Percentiles rank a stretch among this genome's conserved stretches.
phyloP scores from a whole-genome alignment of 768 basidiomycete genomes.

The Rhizopogon vesiculosus region DNA sequence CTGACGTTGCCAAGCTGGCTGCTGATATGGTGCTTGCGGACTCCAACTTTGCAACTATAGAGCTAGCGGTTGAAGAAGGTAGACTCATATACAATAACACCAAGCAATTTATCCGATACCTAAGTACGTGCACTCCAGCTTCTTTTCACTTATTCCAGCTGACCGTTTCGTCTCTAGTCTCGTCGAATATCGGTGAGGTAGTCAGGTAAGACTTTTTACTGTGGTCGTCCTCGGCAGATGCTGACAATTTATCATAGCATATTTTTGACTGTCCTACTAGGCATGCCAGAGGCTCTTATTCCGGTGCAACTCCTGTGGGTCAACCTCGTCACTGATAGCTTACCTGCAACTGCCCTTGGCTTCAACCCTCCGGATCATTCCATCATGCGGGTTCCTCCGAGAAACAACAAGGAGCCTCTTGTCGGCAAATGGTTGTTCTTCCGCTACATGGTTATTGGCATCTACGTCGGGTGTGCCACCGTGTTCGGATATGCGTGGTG shows the following conservation, averaged over 20 bases:
- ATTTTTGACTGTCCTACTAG: slow-evolving; percentile 93
- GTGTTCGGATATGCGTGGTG: slow-evolving; percentile 99
- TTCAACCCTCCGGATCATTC: slow-evolving; percentile 97
- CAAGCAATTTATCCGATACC: slow-evolving; percentile 99
- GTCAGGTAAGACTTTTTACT: slow-evolving; percentile 48
- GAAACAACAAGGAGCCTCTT: slow-evolving; percentile 86
- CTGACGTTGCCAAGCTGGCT: slow-evolving; percentile 96
- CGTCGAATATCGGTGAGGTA: slow-evolving; percentile 96
- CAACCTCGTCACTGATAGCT: slow-evolving; percentile 94
- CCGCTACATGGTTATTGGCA: slow-evolving; percentile 90
- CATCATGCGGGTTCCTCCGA: slow-evolving; percentile 94
- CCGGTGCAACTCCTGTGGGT: slow-evolving; percentile 99
- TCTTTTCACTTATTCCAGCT: slow-evolving; percentile 1
- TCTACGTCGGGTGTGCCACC: slow-evolving; percentile 92
- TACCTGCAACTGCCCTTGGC: slow-evolving; percentile 94
- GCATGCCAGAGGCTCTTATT: slow-evolving; percentile 99
- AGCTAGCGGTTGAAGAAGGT: slow-evolving; percentile 95
- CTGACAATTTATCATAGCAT: slow-evolving; percentile 47
- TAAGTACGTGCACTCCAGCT: slow-evolving; percentile 53
- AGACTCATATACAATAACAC: slow-evolving; percentile 99
- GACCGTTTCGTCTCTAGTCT: slow-evolving; percentile 43
- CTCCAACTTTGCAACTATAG: slow-evolving; percentile 97
- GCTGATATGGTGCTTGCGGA: slow-evolving; percentile 98
- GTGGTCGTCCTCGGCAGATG: neutral
- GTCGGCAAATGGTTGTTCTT: slow-evolving; percentile 94